Evolutionary conservation across 495 filamentous ascomycete genomes (phyloP).

Genomic region (Amniculicola lignicola): DNA sequence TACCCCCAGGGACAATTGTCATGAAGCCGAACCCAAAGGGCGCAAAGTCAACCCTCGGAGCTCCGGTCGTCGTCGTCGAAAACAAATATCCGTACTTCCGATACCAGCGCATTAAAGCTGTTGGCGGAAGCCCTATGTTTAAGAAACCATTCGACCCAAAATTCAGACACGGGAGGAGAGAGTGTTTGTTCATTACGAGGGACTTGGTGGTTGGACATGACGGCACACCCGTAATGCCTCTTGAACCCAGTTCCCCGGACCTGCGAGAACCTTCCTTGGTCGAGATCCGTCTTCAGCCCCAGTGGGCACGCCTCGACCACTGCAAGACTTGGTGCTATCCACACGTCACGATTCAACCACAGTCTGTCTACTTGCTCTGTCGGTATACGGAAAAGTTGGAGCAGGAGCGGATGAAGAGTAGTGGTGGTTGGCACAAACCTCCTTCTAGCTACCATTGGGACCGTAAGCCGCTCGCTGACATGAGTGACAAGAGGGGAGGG

Average conservation of each 20-base stretch:
- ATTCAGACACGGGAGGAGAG: neutral
- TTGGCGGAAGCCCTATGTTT: neutral
- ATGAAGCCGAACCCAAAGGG: slow-evolving; percentile 8
- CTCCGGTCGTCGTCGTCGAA: slow-evolving; percentile 9
- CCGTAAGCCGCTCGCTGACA: too few species aligned
- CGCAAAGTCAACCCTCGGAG: slow-evolving; percentile 8
- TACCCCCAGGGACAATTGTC: neutral
- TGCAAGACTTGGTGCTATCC: slow-evolving; percentile 12
- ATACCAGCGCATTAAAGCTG: slow-evolving; percentile 7
- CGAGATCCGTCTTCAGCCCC: neutral
- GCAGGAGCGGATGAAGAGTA: too few species aligned
- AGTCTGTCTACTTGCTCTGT: neutral
- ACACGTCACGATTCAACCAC: neutral
- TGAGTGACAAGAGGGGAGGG: too few species aligned
- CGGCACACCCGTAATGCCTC: slow-evolving; percentile 7
- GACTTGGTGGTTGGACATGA: neutral
- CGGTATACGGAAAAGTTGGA: slow-evolving; percentile 1
- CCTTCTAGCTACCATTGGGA: too few species aligned
- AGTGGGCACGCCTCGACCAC: neutral
- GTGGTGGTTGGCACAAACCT: too few species aligned
- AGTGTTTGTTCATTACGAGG: neutral
- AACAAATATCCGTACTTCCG: slow-evolving; percentile 7
- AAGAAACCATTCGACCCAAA: neutral
- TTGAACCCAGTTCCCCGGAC: slow-evolving; percentile 1
- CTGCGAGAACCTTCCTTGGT: slow-evolving; percentile 9